Evolutionary conservation across 352 stramenopile genomes (phyloP).

Genomic region (Pythium aphanidermatum): DNA sequence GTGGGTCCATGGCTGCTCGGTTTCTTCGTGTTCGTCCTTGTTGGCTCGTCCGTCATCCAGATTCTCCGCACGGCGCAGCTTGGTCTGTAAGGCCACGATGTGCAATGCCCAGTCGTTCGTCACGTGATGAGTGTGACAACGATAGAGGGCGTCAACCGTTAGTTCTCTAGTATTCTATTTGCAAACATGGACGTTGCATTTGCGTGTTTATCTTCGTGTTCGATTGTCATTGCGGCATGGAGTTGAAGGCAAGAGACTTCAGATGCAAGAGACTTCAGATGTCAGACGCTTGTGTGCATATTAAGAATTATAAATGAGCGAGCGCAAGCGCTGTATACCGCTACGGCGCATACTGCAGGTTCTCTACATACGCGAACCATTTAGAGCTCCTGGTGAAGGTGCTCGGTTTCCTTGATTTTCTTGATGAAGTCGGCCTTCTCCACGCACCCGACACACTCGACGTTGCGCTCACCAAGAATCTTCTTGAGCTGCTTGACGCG

Average conservation of each 20-base stretch:
- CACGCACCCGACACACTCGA: constrained; percentile 91
- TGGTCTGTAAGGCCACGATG: constrained; percentile 67
- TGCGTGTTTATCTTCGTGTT: too few relatives aligned
- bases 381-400: constrained; percentile 77
- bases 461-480: constrained; percentile 89
- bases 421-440: constrained; percentile 95
- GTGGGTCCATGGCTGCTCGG: constrained; percentile 73
- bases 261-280: too few relatives aligned
- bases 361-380: constrained; percentile 4
- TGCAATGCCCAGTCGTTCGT: background rate
- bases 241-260: too few relatives aligned
- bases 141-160: too few relatives aligned
- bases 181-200: too few relatives aligned
- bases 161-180: constrained; percentile 1
- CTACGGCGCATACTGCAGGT: too few relatives aligned
- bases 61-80: constrained; percentile 77
- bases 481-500: constrained; percentile 94
- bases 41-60: constrained; percentile 83
- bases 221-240: too few relatives aligned
- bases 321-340: too few relatives aligned
- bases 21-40: constrained; percentile 86
- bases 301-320: too few relatives aligned
- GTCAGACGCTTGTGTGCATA: too few relatives aligned
- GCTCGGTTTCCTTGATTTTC: constrained; percentile 91
- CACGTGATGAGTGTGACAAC: background rate